These are phyloP conservation scores for Didymella keratinophila DNA, from an alignment of 2,329 filamentous ascomycete species.

Conservation along the genomic window DNA sequence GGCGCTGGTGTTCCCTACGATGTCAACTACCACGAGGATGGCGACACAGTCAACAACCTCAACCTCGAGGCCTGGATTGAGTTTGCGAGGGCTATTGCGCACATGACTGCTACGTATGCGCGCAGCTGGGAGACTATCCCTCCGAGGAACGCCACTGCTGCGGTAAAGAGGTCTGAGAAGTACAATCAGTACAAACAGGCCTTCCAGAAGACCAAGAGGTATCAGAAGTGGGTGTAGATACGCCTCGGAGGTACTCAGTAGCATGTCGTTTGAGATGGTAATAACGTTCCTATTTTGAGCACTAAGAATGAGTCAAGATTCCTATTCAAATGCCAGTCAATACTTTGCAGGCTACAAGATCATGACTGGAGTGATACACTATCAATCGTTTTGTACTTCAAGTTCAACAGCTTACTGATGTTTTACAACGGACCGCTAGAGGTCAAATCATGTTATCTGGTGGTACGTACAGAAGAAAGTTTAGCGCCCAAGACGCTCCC, in stretches of 20 bases:
- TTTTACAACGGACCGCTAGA: no score
- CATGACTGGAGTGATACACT: no score
- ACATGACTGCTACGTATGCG: slow-evolving; percentile 48
- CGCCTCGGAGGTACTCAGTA: background rate
- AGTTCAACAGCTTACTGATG: no score
- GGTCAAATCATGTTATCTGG: no score
- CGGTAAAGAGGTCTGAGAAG: slow-evolving; percentile 31
- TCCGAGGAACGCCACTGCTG: slow-evolving; percentile 35
- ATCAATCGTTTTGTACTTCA: no score
- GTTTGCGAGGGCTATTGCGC: slow-evolving; percentile 68
- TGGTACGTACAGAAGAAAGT: no score
- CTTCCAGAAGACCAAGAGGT: slow-evolving; percentile 33
- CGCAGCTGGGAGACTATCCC: slow-evolving; percentile 44
- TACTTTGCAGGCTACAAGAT: no score
- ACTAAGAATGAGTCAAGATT: no score
- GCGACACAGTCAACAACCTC: slow-evolving; percentile 63
- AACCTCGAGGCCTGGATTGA: slow-evolving; percentile 62
- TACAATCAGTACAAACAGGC: slow-evolving; percentile 29
- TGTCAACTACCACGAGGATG: slow-evolving; percentile 63
- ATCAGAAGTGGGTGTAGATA: slow-evolving; percentile 31
- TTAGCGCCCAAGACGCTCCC: no score
- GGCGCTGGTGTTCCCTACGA: slow-evolving; percentile 66
- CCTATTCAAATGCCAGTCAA: no score
- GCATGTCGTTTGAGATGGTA: background rate
- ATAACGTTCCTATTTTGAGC: no score